Evolutionary conservation across 1,284 basidiomycete species (phyloP), one percentile per base, ranked within the genome.

Genomic region (Ustanciosporium gigantosporum): DNA sequence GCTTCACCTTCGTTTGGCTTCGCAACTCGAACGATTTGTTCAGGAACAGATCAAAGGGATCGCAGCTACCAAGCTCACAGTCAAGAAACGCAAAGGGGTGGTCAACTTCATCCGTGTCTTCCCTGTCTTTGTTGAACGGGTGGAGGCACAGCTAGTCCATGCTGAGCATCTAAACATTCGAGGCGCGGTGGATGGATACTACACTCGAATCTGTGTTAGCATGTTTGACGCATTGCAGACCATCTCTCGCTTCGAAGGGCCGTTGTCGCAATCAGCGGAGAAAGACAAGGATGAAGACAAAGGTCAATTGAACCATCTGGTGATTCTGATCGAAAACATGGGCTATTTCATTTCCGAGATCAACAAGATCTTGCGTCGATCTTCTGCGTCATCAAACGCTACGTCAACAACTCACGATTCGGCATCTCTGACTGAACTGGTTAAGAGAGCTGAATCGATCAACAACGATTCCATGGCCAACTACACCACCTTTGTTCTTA

Each of bases 261-360:
- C 60, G 8, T 58, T 77, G 78, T 23, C 71, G 69, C 13, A 5
- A 9, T 19, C 36, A 23, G 36, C 36, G 11, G 15, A 14, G 9
- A 19, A 19, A 8, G 65, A 78, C 74, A 19, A 34, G 2, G 76
- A 74, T 44, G 74, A 78, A 21, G 94, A 94, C 79, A 98, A 98
- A 79, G 91, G 91, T 1, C 90, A 94, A 75, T 82, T 97, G 44
- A 96, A 97, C 77, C 95, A 93, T 71, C 90, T 95, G 74, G 90
- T 97, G 65, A 88, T 96, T 69, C 83, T 98, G 62, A 90, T 97
- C 53, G 94, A 96, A 79, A 98, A 98, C 75, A 93, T 94, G 90
- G 88, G 92, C 67, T 87, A 90, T 74, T 93, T 96, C 73, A 84
- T 91, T 31, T 84, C 87, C 0, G 91, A 94, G 73, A 85, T 88